Conservation (phyloP, 2,329 filamentous ascomycete species). For the Fusarium lateritium region DNA sequence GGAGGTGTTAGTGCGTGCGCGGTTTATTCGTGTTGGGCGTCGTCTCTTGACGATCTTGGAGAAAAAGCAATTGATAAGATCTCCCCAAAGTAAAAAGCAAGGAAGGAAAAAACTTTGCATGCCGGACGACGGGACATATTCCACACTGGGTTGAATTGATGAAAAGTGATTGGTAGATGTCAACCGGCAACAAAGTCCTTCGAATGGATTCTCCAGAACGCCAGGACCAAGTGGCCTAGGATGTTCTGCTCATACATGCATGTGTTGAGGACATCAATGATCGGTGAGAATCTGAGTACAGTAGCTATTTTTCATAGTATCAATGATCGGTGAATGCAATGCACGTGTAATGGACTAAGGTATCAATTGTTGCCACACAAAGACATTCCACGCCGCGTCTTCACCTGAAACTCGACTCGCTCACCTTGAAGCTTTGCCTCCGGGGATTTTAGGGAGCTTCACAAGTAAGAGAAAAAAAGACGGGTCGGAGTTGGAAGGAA, state of each 20-base stretch:
- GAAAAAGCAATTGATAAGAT: slow-evolving; percentile 27
- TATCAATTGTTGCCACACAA: slow-evolving; percentile 34
- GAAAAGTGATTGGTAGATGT: slow-evolving; percentile 34
- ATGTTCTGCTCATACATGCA: slow-evolving; percentile 35
- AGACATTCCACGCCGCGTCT: slow-evolving; percentile 6
- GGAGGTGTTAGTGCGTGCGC: background rate
- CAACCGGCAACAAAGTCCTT: slow-evolving; percentile 31
- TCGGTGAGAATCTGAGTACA: slow-evolving; percentile 22
- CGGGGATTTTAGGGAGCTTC: slow-evolving; percentile 37
- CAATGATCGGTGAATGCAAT: slow-evolving; percentile 37
- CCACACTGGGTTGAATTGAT: slow-evolving; percentile 30
- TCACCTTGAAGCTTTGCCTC: slow-evolving; percentile 17
- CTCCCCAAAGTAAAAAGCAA: slow-evolving; percentile 35
- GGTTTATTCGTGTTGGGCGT: slow-evolving; percentile 8
- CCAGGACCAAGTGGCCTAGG: slow-evolving; percentile 23
- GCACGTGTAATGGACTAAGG: slow-evolving; percentile 32
- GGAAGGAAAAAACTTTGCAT: slow-evolving; percentile 25
- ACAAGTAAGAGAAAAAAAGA: slow-evolving; percentile 38
- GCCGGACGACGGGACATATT: slow-evolving; percentile 27
- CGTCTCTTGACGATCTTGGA: slow-evolving; percentile 7
- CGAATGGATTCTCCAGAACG: slow-evolving; percentile 37
- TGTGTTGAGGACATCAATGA: slow-evolving; percentile 21
- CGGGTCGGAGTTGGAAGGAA: slow-evolving; percentile 23
- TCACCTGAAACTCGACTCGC: slow-evolving; percentile 23
- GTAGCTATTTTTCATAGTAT: slow-evolving; percentile 23